phyloP scores from a whole-genome alignment of 2,329 filamentous ascomycete species.

The Xylaria multiplex region DNA sequence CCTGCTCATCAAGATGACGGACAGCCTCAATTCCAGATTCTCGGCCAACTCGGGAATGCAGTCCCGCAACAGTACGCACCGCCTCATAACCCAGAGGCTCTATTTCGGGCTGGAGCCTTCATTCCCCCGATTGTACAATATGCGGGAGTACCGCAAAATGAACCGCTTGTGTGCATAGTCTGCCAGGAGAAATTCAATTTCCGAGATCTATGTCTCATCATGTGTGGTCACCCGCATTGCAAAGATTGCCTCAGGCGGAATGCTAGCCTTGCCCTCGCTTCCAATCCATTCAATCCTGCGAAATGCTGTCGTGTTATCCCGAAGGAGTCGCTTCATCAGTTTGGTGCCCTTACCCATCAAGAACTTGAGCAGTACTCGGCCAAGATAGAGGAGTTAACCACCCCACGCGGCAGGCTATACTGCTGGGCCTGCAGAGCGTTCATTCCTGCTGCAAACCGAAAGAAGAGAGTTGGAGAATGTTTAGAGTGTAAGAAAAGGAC shows the following conservation, averaged over 20 bases:
- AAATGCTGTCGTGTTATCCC: conserved; percentile 38
- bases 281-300: conserved; percentile 34
- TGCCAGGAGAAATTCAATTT: conserved; percentile 11
- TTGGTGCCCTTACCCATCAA: conserved; percentile 15
- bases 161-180: conserved; percentile 2
- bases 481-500: conserved; percentile 32
- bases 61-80: too few relatives aligned
- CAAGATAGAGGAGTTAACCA: conserved; percentile 36
- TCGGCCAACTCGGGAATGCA: neutral
- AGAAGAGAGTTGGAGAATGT: conserved; percentile 32
- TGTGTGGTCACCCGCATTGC: conserved; percentile 34
- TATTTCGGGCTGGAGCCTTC: too few relatives aligned
- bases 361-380: conserved; percentile 27
- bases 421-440: conserved; percentile 37
- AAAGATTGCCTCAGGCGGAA: conserved; percentile 18
- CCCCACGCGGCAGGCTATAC: conserved; percentile 28
- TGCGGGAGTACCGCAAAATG: too few relatives aligned
- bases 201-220: neutral
- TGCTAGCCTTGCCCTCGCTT: conserved; percentile 14
- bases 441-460: conserved; percentile 29
- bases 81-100: too few relatives aligned
- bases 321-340: neutral
- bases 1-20: neutral
- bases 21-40: neutral
- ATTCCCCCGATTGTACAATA: too few relatives aligned